Evolutionary conservation across 805 yeast species (phyloP), one percentile per base, ranked within the genome.

Genomic region (Kodamaea jinghongensis): DNA sequence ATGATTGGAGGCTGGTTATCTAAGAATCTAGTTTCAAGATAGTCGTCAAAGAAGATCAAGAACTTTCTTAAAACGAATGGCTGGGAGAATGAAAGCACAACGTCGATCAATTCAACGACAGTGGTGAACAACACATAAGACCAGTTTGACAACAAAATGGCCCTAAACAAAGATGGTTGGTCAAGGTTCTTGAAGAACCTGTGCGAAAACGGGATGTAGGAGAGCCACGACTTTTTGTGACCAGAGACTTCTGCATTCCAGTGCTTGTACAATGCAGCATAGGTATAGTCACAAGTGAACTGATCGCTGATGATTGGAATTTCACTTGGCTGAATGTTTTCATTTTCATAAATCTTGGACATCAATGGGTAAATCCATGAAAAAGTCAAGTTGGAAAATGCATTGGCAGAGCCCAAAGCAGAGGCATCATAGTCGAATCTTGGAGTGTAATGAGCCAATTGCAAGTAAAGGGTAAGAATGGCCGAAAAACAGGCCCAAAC

Each of bases 41-140:
- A 46, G 6, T 41, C 44, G 14, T 50, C 38, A 38, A 62, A 58
- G 49, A 51, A 61, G 17, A 51, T 38, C 25, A 65, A 59, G 36
- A 64, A 57, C 22, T 44, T 42, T 43, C 54, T 58, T 31, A 64
- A 55, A 16, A 64, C 43, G 45, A 58, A 64, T 4, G 70, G 68
- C 32, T 54, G 55, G 15, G 56, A 35, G 31, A 57, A 45, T 15
- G 52, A 49, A 11, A 49, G 49, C 2, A 46, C 13, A 12, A 56
- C 55, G 36, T 60, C 66, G 17, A 52, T 32, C 15, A 56, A 22
- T 26, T 60, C 59, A 8, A 48, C 46, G 25, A 49, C 17, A 16
- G 53, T 13, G 4, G 48, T 42, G 2, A 36, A 26, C 7, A 48
- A 16, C 2, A 55, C 36, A 41, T 39, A 39, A 14, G n/a, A 8